These are phyloP conservation scores for Passalora sequoiae DNA, from an alignment of 2,329 filamentous ascomycete genomes.

Conservation along the genomic window DNA sequence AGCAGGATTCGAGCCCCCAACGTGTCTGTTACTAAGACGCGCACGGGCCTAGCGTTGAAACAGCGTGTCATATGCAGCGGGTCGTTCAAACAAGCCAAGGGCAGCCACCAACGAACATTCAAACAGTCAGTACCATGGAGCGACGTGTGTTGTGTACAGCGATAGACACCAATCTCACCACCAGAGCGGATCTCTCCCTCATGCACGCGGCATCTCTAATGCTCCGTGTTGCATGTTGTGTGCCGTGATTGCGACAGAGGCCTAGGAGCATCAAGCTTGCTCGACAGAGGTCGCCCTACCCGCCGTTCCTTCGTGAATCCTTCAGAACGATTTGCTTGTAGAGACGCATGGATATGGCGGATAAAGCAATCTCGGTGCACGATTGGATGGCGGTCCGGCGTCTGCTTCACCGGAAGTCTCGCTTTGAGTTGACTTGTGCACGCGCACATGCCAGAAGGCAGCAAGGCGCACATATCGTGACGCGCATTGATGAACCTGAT, in stretches of 20 bases:
- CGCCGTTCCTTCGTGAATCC: slow-evolving; percentile 14
- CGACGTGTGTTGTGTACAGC: slow-evolving; percentile 3
- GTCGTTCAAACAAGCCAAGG: slow-evolving; percentile 1
- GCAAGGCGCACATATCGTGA: not conserved
- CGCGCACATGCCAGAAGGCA: slow-evolving; percentile 1
- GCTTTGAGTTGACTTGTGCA: slow-evolving; percentile 3
- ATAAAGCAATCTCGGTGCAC: slow-evolving; percentile 8
- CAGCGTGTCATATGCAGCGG: not conserved
- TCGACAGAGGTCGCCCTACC: slow-evolving; percentile 17
- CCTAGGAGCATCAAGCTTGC: slow-evolving; percentile 6
- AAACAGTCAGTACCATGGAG: slow-evolving; percentile 8
- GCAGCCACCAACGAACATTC: not conserved
- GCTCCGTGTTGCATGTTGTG: slow-evolving; percentile 11
- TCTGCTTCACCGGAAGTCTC: not conserved
- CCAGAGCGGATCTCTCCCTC: slow-evolving; percentile 4
- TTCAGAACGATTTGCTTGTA: no score
- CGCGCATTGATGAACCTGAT: slow-evolving; percentile 1
- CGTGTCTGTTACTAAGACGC: slow-evolving; percentile 10
- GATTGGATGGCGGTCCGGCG: slow-evolving; percentile 6
- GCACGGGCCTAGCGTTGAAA: slow-evolving; percentile 7
- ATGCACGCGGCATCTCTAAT: slow-evolving; percentile 12
- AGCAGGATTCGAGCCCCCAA: slow-evolving; percentile 11
- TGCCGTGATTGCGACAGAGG: slow-evolving; percentile 10
- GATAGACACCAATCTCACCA: slow-evolving; percentile 5
- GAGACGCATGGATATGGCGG: slow-evolving; percentile 5